Conservation (phyloP, 1,284 basidiomycete species). For the Ganoderma multipileum region DNA sequence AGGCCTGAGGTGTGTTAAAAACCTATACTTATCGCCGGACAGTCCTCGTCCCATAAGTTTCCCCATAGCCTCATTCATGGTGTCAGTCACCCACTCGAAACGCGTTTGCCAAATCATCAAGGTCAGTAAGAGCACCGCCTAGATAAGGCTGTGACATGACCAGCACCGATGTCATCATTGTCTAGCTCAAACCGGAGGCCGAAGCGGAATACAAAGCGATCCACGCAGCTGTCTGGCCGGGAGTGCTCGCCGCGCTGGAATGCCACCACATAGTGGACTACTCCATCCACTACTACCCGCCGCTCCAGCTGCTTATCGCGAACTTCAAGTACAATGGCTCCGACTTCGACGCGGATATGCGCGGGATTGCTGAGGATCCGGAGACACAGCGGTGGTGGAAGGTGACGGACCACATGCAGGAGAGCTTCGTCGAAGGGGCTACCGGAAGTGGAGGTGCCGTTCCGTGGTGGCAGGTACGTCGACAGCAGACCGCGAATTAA, state of each 20-base stretch:
- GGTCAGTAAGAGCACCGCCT: slow-evolving; percentile 40
- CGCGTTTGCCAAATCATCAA: slow-evolving; percentile 81
- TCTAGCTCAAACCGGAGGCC: slow-evolving; percentile 68
- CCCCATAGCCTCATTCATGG: slow-evolving; percentile 19
- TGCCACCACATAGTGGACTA: slow-evolving; percentile 79
- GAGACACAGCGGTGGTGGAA: slow-evolving; percentile 81
- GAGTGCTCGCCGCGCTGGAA: slow-evolving; percentile 70
- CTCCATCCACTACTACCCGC: slow-evolving; percentile 74
- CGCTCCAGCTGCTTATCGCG: slow-evolving; percentile 72
- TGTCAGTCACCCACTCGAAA: slow-evolving; percentile 52
- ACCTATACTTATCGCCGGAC: neutral
- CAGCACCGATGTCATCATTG: neutral
- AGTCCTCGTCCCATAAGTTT: neutral
- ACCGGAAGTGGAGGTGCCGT: slow-evolving; percentile 68
- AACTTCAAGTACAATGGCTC: slow-evolving; percentile 69
- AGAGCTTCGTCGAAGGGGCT: slow-evolving; percentile 73
- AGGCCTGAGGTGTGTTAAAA: neutral
- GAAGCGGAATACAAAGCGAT: slow-evolving; percentile 73
- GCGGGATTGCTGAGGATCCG: slow-evolving; percentile 63
- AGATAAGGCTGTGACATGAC: neutral
- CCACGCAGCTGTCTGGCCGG: slow-evolving; percentile 75
- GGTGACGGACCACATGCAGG: slow-evolving; percentile 81
- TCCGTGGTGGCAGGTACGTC: slow-evolving; percentile 72
- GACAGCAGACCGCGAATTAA: neutral
- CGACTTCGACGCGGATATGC: slow-evolving; percentile 75